Conservation (phyloP, 805 yeast species). For the Blastobotrys americana region DNA sequence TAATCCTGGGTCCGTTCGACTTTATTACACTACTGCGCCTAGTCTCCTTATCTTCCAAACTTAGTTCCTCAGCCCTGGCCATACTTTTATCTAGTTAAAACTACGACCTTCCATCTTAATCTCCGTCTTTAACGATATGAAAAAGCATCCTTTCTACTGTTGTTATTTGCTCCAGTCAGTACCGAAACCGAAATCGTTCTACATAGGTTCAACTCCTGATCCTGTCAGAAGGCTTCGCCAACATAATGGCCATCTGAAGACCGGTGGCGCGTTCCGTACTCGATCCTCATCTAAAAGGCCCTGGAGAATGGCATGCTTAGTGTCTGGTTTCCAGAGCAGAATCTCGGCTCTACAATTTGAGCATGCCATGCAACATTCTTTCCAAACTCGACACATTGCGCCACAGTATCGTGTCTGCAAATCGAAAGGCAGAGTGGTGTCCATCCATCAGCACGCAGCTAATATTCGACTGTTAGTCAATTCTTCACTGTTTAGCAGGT, state of each 20-base stretch:
- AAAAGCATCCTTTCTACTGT: too few relatives aligned
- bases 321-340: conserved; percentile 66
- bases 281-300: conserved; percentile 53
- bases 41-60: too few relatives aligned
- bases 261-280: conserved; percentile 68
- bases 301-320: conserved; percentile 60
- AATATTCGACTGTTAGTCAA: conserved; percentile 23
- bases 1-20: too few relatives aligned
- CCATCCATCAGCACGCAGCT: conserved; percentile 22
- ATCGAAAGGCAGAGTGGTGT: neutral
- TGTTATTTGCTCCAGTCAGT: conserved; percentile 63
- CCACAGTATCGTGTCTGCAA: conserved; percentile 35
- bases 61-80: too few relatives aligned
- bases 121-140: too few relatives aligned
- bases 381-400: conserved; percentile 54
- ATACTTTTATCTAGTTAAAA: too few relatives aligned
- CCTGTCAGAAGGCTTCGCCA: conserved; percentile 64
- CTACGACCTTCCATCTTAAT: too few relatives aligned
- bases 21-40: too few relatives aligned
- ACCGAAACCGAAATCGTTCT: conserved; percentile 51
- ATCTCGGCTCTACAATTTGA: conserved; percentile 72
- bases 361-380: conserved; percentile 75
- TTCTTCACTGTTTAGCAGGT: conserved; percentile 20
- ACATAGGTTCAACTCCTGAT: conserved; percentile 78
- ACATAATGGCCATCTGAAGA: conserved; percentile 61